Base-by-base conservation (phyloP, 495 filamentous ascomycete species). In the Penicillium soppii region DNA sequence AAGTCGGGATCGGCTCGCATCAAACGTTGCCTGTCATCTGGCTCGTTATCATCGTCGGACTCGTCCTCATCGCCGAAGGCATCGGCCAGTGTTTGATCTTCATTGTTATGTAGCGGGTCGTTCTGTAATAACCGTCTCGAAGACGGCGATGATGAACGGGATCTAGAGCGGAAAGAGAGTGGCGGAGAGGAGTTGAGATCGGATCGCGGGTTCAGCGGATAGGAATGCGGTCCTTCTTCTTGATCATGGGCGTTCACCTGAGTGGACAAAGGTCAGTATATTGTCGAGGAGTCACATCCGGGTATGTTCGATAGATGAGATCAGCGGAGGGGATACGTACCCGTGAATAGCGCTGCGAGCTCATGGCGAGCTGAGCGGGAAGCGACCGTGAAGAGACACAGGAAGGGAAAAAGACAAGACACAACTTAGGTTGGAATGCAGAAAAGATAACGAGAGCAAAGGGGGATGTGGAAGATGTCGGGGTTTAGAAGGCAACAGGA, bases 151-250 rank as follows among this genome's bases (percentile, higher is more conserved):
- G 89, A 89, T 1, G 84, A 83, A 47, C 88, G 82, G 33, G 84
- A 83, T 47, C 88, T 82, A 35, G 92, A 97, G 60, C 81, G 90
- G 68, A 97, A 98, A 8, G 95, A 97, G 17, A 95, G 94, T 16
- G 95, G 92, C 36, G 94, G 91, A 48, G 95, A 97, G 62, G 77
- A 89, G 44, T 86, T 82, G 22, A 77, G 66, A 39, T 74, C 62
- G 17, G 65, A 56, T 50, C 60, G 68, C 41, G 65, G 57, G 46
- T 70, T 69, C 43, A 67, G 58, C 47, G 61, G 69, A 48, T 69
- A 72, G 32, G 71, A 67, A 23, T 77, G 71, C 25, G 68, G 59
- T 39, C 73, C 63, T 50, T 82, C 79, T 35, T 79, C 66, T 38
- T 79, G 69, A 57, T 81, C 77, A 13, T 72, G 71, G 66, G 78